Conservation (phyloP, 75 land plant genomes). For the Adiantum capillusveneris region DNA sequence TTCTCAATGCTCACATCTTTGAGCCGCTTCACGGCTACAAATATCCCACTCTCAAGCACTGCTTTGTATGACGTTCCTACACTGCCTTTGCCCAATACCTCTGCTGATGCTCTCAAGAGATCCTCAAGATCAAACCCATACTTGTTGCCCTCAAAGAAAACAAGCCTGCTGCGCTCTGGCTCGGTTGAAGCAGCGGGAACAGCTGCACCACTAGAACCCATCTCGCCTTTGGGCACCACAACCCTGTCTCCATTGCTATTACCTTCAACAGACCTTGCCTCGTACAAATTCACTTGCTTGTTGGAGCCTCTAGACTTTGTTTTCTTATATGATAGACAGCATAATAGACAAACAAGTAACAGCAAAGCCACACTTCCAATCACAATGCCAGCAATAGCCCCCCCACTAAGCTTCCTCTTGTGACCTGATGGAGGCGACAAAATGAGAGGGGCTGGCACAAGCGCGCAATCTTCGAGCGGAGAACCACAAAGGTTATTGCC, state of each 20-base stretch:
- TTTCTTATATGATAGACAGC: slow-evolving; percentile 8
- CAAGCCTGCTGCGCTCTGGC: slow-evolving; percentile 35
- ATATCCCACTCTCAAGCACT: slow-evolving; percentile 58
- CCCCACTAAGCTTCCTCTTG: slow-evolving; percentile 26
- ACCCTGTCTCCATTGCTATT: too few species aligned
- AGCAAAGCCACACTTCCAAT: slow-evolving; percentile 28
- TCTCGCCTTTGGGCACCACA: slow-evolving; percentile 10
- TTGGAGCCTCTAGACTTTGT: too few species aligned
- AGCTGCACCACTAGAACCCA: neutral
- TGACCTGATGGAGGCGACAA: slow-evolving; percentile 3
- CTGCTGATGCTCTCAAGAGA: slow-evolving; percentile 73
- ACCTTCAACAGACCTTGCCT: too few species aligned
- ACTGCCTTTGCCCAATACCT: slow-evolving; percentile 72
- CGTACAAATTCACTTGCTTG: too few species aligned
- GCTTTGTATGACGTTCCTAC: slow-evolving; percentile 87
- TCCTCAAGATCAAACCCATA: slow-evolving; percentile 58
- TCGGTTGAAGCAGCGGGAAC: slow-evolving; percentile 10
- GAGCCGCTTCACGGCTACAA: slow-evolving; percentile 75
- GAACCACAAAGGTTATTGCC: slow-evolving; percentile 1
- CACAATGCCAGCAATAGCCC: slow-evolving; percentile 33
- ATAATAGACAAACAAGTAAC: slow-evolving; percentile 19
- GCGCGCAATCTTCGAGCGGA: neutral
- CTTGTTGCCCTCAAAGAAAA: slow-evolving; percentile 41
- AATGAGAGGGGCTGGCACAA: slow-evolving; percentile 1
- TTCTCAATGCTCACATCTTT: slow-evolving; percentile 24